A percentile compares a stretch with the other conserved stretches of the same genome.
Conservation (phyloP, 1,139 yeast genomes). For the Saccharomyces hybrid region DNA sequence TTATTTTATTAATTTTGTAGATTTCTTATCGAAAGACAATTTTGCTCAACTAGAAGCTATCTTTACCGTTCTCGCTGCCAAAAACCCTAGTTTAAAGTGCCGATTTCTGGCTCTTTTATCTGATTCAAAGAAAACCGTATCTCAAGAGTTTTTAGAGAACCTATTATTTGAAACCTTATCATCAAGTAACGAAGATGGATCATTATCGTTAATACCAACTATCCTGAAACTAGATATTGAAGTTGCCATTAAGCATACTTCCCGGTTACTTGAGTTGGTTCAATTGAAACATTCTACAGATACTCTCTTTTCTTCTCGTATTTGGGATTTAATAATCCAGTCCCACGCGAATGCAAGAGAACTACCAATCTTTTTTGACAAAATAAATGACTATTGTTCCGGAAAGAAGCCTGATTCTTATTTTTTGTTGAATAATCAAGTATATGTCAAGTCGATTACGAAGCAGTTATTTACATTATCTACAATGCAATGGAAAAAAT, state of each 20-base stretch:
- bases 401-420: not conserved
- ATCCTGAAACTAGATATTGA: slow-evolving; percentile 46
- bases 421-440: not conserved
- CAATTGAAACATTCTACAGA: slow-evolving; percentile 17
- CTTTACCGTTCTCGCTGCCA: slow-evolving; percentile 34
- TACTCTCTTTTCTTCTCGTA: slow-evolving; percentile 11
- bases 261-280: slow-evolving; percentile 31
- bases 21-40: slow-evolving; percentile 22
- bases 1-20: slow-evolving; percentile 22
- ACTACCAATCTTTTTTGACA: slow-evolving; percentile 39
- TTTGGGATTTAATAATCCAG: slow-evolving; percentile 39
- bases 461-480: slow-evolving; percentile 34
- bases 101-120: slow-evolving; percentile 34
- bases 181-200: slow-evolving; percentile 12
- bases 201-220: slow-evolving; percentile 34
- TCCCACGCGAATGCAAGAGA: slow-evolving; percentile 57
- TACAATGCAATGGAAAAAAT: slow-evolving; percentile 36
- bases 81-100: slow-evolving; percentile 31
- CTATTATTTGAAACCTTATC: slow-evolving; percentile 29
- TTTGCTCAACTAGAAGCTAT: slow-evolving; percentile 37
- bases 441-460: not conserved
- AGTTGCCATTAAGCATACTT: slow-evolving; percentile 37
- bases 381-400: not conserved
- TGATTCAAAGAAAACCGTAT: slow-evolving; percentile 41
- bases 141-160: slow-evolving; percentile 39